Conservation (phyloP, 1,284 basidiomycete genomes). For the Pterulicium gracile region DNA sequence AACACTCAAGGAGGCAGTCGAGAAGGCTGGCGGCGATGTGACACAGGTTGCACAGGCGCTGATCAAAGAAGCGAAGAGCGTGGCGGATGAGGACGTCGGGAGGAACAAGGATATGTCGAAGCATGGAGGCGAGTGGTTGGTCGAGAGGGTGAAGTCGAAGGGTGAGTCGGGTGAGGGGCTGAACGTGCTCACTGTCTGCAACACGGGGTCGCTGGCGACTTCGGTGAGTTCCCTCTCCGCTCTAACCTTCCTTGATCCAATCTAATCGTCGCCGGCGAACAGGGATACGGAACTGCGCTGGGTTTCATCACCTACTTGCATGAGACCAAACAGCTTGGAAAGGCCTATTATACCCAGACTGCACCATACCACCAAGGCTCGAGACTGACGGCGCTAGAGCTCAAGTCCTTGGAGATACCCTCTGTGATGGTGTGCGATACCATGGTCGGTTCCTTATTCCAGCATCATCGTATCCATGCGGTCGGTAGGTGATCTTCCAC, state of each 20-base stretch:
- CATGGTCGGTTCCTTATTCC: slow-evolving; percentile 89
- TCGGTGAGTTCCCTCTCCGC: slow-evolving; percentile 45
- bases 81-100: slow-evolving; percentile 78
- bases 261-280: slow-evolving; percentile 2
- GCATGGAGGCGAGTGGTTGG: slow-evolving; percentile 78
- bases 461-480: slow-evolving; percentile 78
- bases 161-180: slow-evolving; percentile 41
- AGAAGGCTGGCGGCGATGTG: slow-evolving; percentile 28
- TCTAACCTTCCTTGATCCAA: slow-evolving; percentile 2
- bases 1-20: slow-evolving; percentile 29
- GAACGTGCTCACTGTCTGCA: slow-evolving; percentile 89
- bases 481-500: slow-evolving; percentile 45
- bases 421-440: slow-evolving; percentile 93
- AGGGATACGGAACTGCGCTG: slow-evolving; percentile 91
- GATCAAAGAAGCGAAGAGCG: slow-evolving; percentile 48
- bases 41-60: slow-evolving; percentile 44
- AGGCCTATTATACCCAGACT: slow-evolving; percentile 85
- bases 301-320: slow-evolving; percentile 87
- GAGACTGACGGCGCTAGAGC: slow-evolving; percentile 77
- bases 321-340: slow-evolving; percentile 63
- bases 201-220: slow-evolving; percentile 87
- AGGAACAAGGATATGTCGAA: slow-evolving; percentile 77
- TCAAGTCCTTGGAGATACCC: slow-evolving; percentile 72
- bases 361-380: slow-evolving; percentile 90
- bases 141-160: slow-evolving; percentile 37